Evolutionary conservation across 176 grass and related monocot genomes (phyloP).

Genomic region (Carex myosuroides): DNA sequence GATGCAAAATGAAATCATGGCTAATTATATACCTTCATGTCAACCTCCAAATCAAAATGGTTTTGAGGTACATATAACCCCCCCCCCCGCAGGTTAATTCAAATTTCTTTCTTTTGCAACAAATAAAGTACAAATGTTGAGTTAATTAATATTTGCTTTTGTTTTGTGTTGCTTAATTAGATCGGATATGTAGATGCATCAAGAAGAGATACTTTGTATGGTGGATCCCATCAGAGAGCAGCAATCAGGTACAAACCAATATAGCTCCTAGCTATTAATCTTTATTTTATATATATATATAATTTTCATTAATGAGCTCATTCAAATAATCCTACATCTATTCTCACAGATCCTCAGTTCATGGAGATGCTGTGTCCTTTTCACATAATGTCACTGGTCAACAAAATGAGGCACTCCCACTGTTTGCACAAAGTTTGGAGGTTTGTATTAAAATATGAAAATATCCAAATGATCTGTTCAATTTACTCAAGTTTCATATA

Average conservation of each 20-base stretch:
- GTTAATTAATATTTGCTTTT: background rate
- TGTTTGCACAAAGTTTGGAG: conserved; percentile 17
- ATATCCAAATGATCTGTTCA: background rate
- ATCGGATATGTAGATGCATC: conserved; percentile 22
- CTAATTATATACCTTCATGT: conserved; percentile 6
- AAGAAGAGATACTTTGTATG: conserved; percentile 16
- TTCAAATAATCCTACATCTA: background rate
- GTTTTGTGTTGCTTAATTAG: conserved; percentile 4
- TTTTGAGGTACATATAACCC: background rate
- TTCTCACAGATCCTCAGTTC: conserved; percentile 11
- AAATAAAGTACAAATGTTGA: background rate
- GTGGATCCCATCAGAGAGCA: conserved; percentile 11
- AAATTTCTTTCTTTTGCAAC: background rate
- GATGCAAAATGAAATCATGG: conserved; percentile 34
- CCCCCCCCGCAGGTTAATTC: background rate
- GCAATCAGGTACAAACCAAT: background rate
- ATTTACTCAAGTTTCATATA: background rate
- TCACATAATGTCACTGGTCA: conserved; percentile 20
- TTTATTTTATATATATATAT: background rate
- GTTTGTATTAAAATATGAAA: conserved; percentile 7
- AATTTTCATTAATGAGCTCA: background rate
- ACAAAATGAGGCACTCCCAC: conserved; percentile 17
- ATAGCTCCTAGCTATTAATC: too few relatives aligned
- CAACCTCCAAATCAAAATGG: conserved; percentile 7
- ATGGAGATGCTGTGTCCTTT: background rate